Conservation (phyloP, 805 yeast species). For the Schizosaccharomyces osmophilus region DNA sequence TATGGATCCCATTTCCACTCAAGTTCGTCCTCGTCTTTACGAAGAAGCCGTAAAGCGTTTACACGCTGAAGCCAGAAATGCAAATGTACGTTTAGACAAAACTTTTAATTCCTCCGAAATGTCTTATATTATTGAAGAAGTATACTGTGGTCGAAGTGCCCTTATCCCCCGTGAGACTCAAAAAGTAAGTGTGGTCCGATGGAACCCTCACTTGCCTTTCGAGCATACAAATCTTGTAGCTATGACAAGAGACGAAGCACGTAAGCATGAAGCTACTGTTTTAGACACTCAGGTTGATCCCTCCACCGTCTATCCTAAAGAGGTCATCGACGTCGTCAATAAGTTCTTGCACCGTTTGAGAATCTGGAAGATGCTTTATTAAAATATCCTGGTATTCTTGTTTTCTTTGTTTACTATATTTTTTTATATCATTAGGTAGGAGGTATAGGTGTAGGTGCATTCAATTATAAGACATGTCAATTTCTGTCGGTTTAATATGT, state of each 20-base stretch:
- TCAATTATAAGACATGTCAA: too few species aligned
- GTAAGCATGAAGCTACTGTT: slow-evolving; percentile 49
- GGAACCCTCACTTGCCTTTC: slow-evolving; percentile 51
- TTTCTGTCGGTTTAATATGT: too few species aligned
- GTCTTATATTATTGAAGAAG: slow-evolving; percentile 68
- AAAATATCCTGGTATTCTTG: too few species aligned
- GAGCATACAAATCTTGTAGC: slow-evolving; percentile 60
- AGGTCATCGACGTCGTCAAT: slow-evolving; percentile 29
- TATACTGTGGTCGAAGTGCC: slow-evolving; percentile 78
- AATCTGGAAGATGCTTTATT: neutral
- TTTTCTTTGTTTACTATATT: neutral
- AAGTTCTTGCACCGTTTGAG: neutral
- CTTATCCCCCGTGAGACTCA: slow-evolving; percentile 33
- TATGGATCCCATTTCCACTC: slow-evolving; percentile 52
- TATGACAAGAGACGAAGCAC: slow-evolving; percentile 73
- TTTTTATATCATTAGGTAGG: neutral
- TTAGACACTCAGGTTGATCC: slow-evolving; percentile 32
- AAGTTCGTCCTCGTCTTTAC: slow-evolving; percentile 61
- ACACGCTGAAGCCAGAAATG: slow-evolving; percentile 58
- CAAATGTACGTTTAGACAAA: slow-evolving; percentile 46
- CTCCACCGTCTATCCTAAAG: slow-evolving; percentile 36
- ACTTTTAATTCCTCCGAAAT: slow-evolving; percentile 42
- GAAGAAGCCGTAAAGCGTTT: slow-evolving; percentile 53
- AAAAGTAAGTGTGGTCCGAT: slow-evolving; percentile 52
- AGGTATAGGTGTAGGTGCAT: too few species aligned